Evolutionary conservation across 352 stramenopile genomes (phyloP).

Genomic region (Pythium vanterpoolii): DNA sequence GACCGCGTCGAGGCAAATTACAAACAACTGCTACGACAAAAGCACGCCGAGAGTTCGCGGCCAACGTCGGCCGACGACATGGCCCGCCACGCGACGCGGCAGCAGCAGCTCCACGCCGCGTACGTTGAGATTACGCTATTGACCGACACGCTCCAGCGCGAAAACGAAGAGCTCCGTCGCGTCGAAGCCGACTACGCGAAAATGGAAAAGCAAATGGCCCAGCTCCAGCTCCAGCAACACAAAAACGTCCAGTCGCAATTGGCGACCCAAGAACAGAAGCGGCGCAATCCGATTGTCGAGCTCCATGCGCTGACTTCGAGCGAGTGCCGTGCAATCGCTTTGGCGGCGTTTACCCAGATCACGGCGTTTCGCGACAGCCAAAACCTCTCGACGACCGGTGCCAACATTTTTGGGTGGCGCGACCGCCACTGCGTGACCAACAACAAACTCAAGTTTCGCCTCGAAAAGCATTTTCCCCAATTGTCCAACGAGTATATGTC

Average conservation of each 20-base stretch:
- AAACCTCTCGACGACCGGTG: conserved; percentile 46
- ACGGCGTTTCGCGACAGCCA: conserved; percentile 50
- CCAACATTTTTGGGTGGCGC: conserved; percentile 62
- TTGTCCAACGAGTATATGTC: conserved; percentile 37
- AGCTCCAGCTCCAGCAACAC: conserved; percentile 34
- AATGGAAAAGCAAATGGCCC: conserved; percentile 48
- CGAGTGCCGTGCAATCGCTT: conserved; percentile 47
- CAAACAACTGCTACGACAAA: conserved; percentile 32
- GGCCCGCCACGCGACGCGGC: conserved; percentile 13
- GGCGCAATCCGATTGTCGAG: conserved; percentile 37
- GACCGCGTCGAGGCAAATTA: conserved; percentile 41
- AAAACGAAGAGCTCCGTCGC: conserved; percentile 52
- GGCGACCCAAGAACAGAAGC: conserved; percentile 38
- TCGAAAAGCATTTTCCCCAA: conserved; percentile 59
- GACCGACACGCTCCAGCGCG: conserved; percentile 40
- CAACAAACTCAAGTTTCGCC: conserved; percentile 59
- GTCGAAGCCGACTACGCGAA: conserved; percentile 37
- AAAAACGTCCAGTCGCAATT: conserved; percentile 29
- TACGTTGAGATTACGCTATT: conserved; percentile 57
- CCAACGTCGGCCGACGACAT: conserved; percentile 18
- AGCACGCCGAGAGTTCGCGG: conserved; percentile 17
- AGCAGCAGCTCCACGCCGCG: conserved; percentile 25
- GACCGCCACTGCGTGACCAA: conserved; percentile 49
- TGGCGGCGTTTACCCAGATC: conserved; percentile 42
- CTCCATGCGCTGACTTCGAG: conserved; percentile 37